Conservation (phyloP, 176 grass and related monocot species). For the Juncus inflexus region DNA sequence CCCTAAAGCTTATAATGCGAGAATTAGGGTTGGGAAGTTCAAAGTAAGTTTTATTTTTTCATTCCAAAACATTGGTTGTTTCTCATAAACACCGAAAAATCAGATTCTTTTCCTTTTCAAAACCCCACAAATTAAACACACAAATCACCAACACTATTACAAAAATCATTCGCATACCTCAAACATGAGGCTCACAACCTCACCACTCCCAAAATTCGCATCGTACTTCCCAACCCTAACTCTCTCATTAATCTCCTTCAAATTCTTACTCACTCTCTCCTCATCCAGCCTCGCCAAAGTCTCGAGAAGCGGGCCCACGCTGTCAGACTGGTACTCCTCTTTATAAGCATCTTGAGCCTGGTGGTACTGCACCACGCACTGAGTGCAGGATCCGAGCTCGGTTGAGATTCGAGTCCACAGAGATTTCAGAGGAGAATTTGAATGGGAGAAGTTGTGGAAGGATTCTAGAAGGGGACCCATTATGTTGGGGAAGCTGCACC, state of each 20-base stretch:
- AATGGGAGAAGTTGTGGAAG: conserved; percentile 58
- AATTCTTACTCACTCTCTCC: conserved; percentile 63
- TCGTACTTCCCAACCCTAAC: conserved; percentile 52
- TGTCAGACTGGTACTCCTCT: conserved; percentile 50
- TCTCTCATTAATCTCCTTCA: conserved; percentile 56
- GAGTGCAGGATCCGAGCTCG: conserved; percentile 67
- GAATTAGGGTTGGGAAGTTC: too few species aligned
- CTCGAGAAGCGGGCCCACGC: conserved; percentile 67
- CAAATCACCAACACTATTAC: too few species aligned
- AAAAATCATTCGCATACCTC: too few species aligned
- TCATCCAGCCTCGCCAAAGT: conserved; percentile 64
- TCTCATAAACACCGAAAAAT: too few species aligned
- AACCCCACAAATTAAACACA: too few species aligned
- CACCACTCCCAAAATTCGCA: conserved; percentile 38
- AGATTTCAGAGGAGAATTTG: conserved; percentile 43
- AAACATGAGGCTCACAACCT: conserved; percentile 83
- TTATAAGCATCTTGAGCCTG: conserved; percentile 59
- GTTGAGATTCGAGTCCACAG: conserved; percentile 70
- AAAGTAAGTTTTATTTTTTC: too few species aligned
- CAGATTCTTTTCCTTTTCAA: too few species aligned
- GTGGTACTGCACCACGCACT: conserved; percentile 85
- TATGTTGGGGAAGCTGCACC: conserved; percentile 72
- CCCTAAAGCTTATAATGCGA: conserved; percentile 47
- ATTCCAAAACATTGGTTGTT: conserved; percentile 23
- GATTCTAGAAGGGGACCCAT: conserved; percentile 84